Conservation (phyloP, 306 rosid genomes). For the Delonix regia region DNA sequence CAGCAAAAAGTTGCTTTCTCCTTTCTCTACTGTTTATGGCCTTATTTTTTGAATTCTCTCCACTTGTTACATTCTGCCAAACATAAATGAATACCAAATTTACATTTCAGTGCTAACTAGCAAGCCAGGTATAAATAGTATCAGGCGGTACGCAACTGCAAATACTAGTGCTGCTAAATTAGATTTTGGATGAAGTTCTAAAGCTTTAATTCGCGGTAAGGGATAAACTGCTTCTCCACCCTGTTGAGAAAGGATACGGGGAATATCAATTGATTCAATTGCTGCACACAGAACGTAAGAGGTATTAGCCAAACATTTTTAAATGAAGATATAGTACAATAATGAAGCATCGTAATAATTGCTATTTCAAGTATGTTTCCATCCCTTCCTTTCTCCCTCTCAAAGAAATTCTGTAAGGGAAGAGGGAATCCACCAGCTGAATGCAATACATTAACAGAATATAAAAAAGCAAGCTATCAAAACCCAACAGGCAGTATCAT, state of each 20-base stretch:
- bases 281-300: slow-evolving; percentile 59
- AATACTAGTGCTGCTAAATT: slow-evolving; percentile 89
- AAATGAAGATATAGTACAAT: slow-evolving; percentile 15
- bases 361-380: slow-evolving; percentile 20
- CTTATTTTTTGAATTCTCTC: slow-evolving; percentile 74
- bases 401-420: slow-evolving; percentile 25
- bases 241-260: slow-evolving; percentile 96
- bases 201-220: slow-evolving; percentile 73
- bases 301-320: slow-evolving; percentile 32
- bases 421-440: slow-evolving; percentile 9
- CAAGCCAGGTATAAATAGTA: slow-evolving; percentile 17
- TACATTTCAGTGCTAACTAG: slow-evolving; percentile 11
- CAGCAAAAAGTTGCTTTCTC: slow-evolving; percentile 93
- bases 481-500: slow-evolving; percentile 21
- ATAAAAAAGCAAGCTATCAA: slow-evolving; percentile 5
- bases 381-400: neutral
- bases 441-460: neutral
- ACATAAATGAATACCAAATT: slow-evolving; percentile 33
- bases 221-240: slow-evolving; percentile 99
- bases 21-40: slow-evolving; percentile 78
- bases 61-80: slow-evolving; percentile 67
- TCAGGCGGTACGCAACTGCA: slow-evolving; percentile 67
- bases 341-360: slow-evolving; percentile 28
- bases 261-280: slow-evolving; percentile 92
- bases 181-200: slow-evolving; percentile 91